Conservation (phyloP, 306 rosid genomes). For the Comarum palustre region DNA sequence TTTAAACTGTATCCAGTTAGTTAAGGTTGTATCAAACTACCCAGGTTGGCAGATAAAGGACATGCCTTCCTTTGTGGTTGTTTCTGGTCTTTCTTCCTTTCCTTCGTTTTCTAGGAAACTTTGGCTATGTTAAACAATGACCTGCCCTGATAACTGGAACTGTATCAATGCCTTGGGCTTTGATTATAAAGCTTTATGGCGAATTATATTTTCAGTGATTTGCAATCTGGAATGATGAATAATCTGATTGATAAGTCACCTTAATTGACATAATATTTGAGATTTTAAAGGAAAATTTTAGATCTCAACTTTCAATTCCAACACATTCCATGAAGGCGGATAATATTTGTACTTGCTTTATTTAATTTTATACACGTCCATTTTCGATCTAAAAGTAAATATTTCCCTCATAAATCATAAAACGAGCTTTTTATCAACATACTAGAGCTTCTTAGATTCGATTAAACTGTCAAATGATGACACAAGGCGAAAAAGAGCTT, state of each 20-base stretch:
- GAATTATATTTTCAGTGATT: background rate
- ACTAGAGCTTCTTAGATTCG: no score
- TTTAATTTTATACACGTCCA: background rate
- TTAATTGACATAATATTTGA: background rate
- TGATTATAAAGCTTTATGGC: background rate
- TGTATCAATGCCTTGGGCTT: slow-evolving; percentile 6
- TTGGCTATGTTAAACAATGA: background rate
- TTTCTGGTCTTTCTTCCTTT: slow-evolving; percentile 26
- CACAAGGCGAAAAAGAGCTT: background rate
- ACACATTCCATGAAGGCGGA: no score
- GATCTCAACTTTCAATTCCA: background rate
- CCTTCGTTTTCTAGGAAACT: slow-evolving; percentile 17
- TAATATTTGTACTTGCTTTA: no score
- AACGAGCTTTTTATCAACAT: no score
- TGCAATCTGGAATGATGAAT: no score
- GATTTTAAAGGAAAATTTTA: no score
- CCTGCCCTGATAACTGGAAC: background rate
- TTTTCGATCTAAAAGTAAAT: no score
- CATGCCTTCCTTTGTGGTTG: slow-evolving; percentile 48
- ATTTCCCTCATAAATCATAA: background rate
- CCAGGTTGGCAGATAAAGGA: slow-evolving; percentile 49
- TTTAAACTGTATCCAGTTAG: slow-evolving; percentile 28
- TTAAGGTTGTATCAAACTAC: slow-evolving; percentile 27
- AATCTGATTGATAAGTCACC: background rate
- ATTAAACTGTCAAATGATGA: background rate